Base-by-base conservation (phyloP, 495 filamentous ascomycete genomes). In the Arthonia radiata region DNA sequence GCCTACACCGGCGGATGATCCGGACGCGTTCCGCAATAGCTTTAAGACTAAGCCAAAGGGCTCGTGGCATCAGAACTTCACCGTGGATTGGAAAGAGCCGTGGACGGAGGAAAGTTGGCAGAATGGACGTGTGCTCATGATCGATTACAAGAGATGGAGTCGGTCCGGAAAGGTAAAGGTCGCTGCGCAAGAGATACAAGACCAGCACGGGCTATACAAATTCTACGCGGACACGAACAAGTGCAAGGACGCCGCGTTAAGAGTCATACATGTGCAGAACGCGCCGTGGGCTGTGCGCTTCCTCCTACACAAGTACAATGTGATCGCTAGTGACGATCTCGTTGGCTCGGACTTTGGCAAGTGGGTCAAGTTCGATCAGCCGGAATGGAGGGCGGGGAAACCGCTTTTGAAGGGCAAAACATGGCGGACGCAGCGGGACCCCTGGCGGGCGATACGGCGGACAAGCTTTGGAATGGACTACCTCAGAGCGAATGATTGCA, bases 261-360 rank as follows among this genome's bases (percentile, higher is more conserved):
- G 58, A 10, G 47, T 62, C n/a, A 54, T 62, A 13, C 59, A 64
- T 36, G 53, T 63, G 3, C 59, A 64, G 36, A 64, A 64, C 31
- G 59, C 57, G 2, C 31, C 35, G 10, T 63, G 57, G 56, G 60
- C 57, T 2, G 50, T 45, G 10, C 42, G 34, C 5, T 64, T 54
- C 27, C 38, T 64, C 0, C 43, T 60, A 13, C 40, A 44, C n/a
- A 64, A 62, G 35, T 64, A 57, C 41, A 58, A 59, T 22, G 58
- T 64, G 23, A 44, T 53, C 27, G 40, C 50, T 18, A 33, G 35
- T 5, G 42, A 57, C 28, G 52, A 57, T 13, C 31, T 54, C 0
- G 47, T 59, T 1, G 54, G 49, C 15, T 52, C 53, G 11, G 47
- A 46, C 25, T 64, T 64, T 36, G 58, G 46, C 9, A 41, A 51